Base-by-base conservation (phyloP, 2,329 filamentous ascomycete genomes). In the Monosporascus sp. region DNA sequence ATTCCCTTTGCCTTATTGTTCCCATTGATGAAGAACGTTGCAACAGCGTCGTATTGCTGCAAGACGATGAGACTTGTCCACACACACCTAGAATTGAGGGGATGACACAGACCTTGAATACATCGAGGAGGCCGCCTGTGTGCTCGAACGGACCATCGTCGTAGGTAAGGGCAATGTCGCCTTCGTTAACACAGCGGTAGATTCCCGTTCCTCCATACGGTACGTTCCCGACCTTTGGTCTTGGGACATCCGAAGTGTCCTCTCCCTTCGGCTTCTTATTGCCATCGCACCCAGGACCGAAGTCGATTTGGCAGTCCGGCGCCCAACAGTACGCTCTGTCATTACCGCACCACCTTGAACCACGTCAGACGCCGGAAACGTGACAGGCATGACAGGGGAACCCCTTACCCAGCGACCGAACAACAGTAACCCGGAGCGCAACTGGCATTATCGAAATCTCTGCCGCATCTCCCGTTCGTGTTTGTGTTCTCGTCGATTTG, bases 1-100 rank as follows among this genome's bases (percentile, higher is more conserved):
- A 71, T 59, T 24, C 78, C 77, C 63, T 80, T 80, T 58, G 72
- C 72, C 49, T 77, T 66, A 62, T 78, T 79, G 64, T 76, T 79
- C 16, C 78, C 77, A 20, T 74, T 79, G 52, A 86, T 74, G 66
- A 86, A 86, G 65, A 87, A 86, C 3, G 84, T 86, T 2, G 80
- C 83, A 55, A 80, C 84, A 7, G 79, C 82, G 52, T 75, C 69
- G 58, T 82, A 82, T 44, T 70, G 71, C 64, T 69, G 22, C 20
- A 48, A 80, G 72, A 51, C 19, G 26, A 35, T 49, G 55, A 46
- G 22, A 46, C 5, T 16, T 43, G 17, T 19, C 19, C 7, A 19
- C 7, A 44, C 7, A 11, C 14, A 24, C 20, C 20, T 26, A 44
- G 31, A 3, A 14, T 35, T 11, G 31, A 35, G 31, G 5, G 31